Conservation (phyloP, 73 alveolate species). For the Symbiodinium natans region DNA sequence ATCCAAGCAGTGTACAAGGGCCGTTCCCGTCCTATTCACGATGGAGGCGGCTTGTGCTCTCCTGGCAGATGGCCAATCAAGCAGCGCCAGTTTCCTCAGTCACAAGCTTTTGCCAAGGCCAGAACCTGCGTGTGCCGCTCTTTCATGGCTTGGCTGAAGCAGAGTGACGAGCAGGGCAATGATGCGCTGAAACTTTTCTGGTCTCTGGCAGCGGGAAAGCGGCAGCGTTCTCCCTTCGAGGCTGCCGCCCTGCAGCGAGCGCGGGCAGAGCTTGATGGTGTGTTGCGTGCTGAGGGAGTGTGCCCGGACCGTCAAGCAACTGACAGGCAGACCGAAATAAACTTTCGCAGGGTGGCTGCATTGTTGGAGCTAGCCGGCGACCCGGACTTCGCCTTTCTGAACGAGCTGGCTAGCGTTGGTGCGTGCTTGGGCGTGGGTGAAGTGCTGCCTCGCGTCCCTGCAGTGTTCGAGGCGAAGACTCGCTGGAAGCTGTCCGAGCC, state of each 20-base stretch:
- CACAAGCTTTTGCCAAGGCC: background rate
- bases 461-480: slow-evolving; percentile 20
- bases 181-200: background rate
- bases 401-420: background rate
- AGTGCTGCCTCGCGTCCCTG: background rate
- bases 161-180: background rate
- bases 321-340: background rate
- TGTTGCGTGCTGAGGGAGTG: background rate
- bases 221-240: background rate
- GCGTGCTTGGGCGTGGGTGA: slow-evolving; percentile 13
- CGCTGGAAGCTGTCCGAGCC: background rate
- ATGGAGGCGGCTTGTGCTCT: background rate
- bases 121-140: background rate
- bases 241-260: background rate
- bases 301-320: background rate
- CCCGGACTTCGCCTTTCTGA: background rate
- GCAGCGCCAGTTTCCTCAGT: background rate
- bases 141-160: background rate
- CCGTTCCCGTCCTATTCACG: background rate
- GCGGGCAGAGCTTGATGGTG: background rate
- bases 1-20: background rate
- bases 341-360: slow-evolving; percentile 1
- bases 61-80: background rate
- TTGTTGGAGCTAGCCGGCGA: background rate
- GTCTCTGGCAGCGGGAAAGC: background rate